Evolutionary conservation across 768 basidiomycete genomes (phyloP), one percentile per base, ranked within the genome.

Genomic region (Porpolomopsis calyptriformis): DNA sequence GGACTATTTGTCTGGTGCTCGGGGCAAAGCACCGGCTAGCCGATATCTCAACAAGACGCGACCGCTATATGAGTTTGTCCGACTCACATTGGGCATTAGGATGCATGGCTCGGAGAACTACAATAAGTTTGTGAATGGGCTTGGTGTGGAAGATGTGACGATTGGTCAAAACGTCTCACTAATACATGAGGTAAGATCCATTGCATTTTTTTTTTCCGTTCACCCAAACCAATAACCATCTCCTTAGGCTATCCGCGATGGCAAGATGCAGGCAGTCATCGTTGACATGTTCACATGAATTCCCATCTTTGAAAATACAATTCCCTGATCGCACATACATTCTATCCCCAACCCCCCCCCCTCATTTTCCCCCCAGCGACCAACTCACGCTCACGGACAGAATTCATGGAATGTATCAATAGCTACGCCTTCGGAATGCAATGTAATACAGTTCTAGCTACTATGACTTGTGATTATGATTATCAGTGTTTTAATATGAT

Each of bases 71-170:
- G 79, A 85, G 58, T 92, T 79, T 51, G 75, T 93, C 4, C 71
- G 89, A 26, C 49, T 74, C 18, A 73, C 70, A 6, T 65, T 91
- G 23, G 85, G 84, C n/a, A 76, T 90, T 49, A 67, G 68, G 52
- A 90, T 88, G 84, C 78, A 88, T 51, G 87, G 87, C 12, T 67
- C 72, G 6, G 84, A 86, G 53, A 91, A 91, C 56, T 68, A 78
- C 49, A 64, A 68, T 34, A 62, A 65, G 6, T 82, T 78, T 52
- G 73, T 66, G 50, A 73, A 74, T 44, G 83, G 85, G 6, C 70
- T 81, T 23, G 80, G 78, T 9, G 71, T 77, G 9, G 79, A 81
- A 41, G 81, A 86, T 38, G 70, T 67, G 29, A 83, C 82, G 8
- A 60, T 82, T 38, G 89, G 89, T 3, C 73, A 81, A 56, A 77